phyloP scores from a whole-genome alignment of 352 stramenopile species.

The Phytophthora ramorum region DNA sequence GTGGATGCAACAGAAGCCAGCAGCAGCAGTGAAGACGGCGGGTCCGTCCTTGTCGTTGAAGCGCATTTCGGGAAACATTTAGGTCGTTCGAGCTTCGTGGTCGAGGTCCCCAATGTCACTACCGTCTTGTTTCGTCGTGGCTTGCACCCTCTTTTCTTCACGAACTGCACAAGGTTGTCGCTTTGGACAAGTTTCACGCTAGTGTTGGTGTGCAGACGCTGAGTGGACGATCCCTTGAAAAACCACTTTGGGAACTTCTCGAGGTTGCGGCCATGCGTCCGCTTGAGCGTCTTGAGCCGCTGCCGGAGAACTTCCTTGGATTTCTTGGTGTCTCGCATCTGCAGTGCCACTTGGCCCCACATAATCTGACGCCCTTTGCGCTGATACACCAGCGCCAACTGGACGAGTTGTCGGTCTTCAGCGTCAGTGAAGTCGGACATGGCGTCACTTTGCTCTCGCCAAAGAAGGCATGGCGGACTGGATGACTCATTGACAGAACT shows the following conservation, averaged over 20 bases:
- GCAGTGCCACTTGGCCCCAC: slow-evolving; percentile 40
- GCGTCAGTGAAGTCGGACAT: slow-evolving; percentile 69
- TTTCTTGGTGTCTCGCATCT: slow-evolving; percentile 40
- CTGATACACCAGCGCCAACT: slow-evolving; percentile 37
- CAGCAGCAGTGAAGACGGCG: slow-evolving; percentile 28
- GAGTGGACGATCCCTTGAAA: slow-evolving; percentile 36
- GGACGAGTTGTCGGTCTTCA: slow-evolving; percentile 63
- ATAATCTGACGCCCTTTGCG: slow-evolving; percentile 25
- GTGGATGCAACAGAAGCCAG: slow-evolving; percentile 38
- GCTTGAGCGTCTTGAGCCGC: slow-evolving; percentile 66
- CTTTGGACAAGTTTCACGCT: slow-evolving; percentile 3
- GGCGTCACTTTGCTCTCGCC: not conserved
- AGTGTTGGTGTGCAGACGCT: not conserved
- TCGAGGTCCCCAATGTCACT: not conserved
- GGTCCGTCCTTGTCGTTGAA: slow-evolving; percentile 6
- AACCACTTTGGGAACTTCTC: slow-evolving; percentile 48
- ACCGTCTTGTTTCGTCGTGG: not conserved
- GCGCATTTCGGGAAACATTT: slow-evolving; percentile 3
- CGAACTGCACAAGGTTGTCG: slow-evolving; percentile 3
- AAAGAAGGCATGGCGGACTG: not conserved
- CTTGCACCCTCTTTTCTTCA: slow-evolving; percentile 4
- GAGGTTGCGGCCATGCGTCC: slow-evolving; percentile 44
- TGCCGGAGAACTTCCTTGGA: slow-evolving; percentile 47
- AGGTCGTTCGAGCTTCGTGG: not conserved
- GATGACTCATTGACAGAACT: slow-evolving; percentile 13